Evolutionary conservation across 2,329 filamentous ascomycete genomes (phyloP).

Genomic region (Penicillium sp.): DNA sequence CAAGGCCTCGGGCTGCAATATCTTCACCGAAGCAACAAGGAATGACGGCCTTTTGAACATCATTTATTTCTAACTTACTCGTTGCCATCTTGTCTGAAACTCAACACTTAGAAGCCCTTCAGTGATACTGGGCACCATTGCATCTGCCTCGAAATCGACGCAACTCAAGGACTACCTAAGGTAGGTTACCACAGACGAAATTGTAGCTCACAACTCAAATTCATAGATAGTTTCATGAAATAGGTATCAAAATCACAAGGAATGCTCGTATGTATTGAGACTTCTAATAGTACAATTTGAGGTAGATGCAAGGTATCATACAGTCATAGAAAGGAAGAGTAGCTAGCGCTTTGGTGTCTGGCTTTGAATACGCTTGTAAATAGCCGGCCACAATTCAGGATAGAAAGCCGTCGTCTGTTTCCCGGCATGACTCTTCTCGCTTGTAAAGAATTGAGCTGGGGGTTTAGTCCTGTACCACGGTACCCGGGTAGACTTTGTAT

Average conservation of each 20-base stretch:
- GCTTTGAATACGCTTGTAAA: slow-evolving; percentile 46
- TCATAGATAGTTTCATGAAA: neutral
- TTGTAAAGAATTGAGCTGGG: slow-evolving; percentile 45
- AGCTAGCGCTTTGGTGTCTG: neutral
- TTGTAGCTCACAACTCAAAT: too few relatives aligned
- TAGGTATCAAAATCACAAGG: too few relatives aligned
- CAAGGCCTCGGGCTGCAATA: too few relatives aligned
- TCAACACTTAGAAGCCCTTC: too few relatives aligned
- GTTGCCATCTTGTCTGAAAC: too few relatives aligned
- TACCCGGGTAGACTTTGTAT: slow-evolving; percentile 38
- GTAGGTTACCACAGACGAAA: too few relatives aligned
- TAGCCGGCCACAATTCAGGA: slow-evolving; percentile 49
- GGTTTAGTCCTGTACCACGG: slow-evolving; percentile 44
- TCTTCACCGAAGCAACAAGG: too few relatives aligned
- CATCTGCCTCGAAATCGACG: too few relatives aligned
- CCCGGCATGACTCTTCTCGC: slow-evolving; percentile 42
- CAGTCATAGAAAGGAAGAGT: neutral
- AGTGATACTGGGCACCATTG: too few relatives aligned
- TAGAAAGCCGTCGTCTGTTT: slow-evolving; percentile 44
- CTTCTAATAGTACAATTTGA: neutral
- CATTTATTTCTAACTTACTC: too few relatives aligned
- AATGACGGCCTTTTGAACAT: too few relatives aligned
- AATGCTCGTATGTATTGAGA: neutral
- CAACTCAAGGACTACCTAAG: too few relatives aligned
- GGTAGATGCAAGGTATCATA: slow-evolving; percentile 7